Evolutionary conservation across 148 eudicot species (phyloP).

Genomic region (Vaccinium myrtillus): DNA sequence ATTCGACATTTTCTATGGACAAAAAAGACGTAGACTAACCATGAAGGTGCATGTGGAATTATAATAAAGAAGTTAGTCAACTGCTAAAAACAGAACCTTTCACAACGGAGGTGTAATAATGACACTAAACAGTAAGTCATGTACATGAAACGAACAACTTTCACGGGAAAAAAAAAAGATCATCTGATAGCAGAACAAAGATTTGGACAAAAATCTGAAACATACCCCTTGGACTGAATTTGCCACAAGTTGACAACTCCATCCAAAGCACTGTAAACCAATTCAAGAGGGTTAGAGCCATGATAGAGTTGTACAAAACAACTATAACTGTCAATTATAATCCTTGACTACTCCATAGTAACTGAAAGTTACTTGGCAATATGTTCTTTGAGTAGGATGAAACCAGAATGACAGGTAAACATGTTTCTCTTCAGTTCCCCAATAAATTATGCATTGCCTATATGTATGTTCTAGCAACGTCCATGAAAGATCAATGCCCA

Average conservation of each 20-base stretch:
- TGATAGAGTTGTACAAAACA: not conserved
- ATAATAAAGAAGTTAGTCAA: not conserved
- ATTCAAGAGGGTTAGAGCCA: conserved; percentile 7
- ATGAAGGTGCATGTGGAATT: not conserved
- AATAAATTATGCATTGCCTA: not conserved
- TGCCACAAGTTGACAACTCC: conserved; percentile 92
- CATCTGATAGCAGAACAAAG: not conserved
- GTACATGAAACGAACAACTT: not conserved
- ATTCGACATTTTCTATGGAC: not conserved
- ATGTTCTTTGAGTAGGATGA: not conserved
- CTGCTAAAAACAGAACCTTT: conserved; percentile 3
- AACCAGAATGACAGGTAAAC: conserved; percentile 11
- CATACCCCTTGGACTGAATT: conserved; percentile 78
- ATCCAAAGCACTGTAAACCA: conserved; percentile 80
- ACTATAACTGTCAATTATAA: not conserved
- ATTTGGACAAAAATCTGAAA: conserved; percentile 11
- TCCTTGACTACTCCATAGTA: conserved; percentile 1
- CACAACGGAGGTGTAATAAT: not conserved
- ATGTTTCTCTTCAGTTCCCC: not conserved
- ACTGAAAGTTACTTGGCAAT: not conserved
- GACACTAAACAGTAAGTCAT: not conserved
- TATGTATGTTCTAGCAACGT: not conserved
- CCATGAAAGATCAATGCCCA: not conserved
- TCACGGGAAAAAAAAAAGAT: not conserved
- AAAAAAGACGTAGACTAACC: not conserved